These are phyloP conservation scores for Avena sativa DNA, from an alignment of 176 grass and related monocot genomes.

Conservation along the genomic window DNA sequence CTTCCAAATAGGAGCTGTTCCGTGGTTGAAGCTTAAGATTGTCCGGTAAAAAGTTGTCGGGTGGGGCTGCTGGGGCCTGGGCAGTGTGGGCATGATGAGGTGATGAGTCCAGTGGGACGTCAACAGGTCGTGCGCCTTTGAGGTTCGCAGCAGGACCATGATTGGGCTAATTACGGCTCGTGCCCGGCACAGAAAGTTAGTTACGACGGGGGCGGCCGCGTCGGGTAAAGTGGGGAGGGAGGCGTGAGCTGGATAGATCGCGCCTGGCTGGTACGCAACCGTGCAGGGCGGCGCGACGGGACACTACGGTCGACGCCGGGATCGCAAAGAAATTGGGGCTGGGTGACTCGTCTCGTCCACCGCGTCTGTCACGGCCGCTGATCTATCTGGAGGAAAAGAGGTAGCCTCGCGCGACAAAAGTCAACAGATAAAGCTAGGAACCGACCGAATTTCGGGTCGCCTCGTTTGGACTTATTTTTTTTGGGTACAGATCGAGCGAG, in stretches of 20 bases:
- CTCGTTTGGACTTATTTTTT: background rate
- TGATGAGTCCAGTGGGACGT: constrained; percentile 1
- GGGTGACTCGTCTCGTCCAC: no score
- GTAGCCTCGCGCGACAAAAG: background rate
- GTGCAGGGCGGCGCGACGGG: background rate
- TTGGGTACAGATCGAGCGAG: background rate
- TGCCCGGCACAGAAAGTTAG: background rate
- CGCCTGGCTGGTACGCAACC: no score
- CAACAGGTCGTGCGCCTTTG: background rate
- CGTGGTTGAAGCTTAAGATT: background rate
- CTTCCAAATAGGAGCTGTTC: background rate
- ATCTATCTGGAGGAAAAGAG: background rate
- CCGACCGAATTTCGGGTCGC: background rate
- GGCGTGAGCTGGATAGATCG: background rate
- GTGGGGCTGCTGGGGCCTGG: background rate
- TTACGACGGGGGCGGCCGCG: background rate
- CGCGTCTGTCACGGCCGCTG: background rate
- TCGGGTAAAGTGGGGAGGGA: background rate
- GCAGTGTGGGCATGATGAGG: constrained; percentile 27
- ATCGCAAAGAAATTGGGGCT: no score
- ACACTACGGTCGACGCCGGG: background rate
- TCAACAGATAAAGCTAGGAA: background rate
- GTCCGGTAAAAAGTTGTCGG: constrained; percentile 9
- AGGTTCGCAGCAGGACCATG: background rate
- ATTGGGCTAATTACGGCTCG: background rate